These are phyloP conservation scores for Biscogniauxia sp. DNA, from an alignment of 2,329 filamentous ascomycete species.

Conservation along the genomic window DNA sequence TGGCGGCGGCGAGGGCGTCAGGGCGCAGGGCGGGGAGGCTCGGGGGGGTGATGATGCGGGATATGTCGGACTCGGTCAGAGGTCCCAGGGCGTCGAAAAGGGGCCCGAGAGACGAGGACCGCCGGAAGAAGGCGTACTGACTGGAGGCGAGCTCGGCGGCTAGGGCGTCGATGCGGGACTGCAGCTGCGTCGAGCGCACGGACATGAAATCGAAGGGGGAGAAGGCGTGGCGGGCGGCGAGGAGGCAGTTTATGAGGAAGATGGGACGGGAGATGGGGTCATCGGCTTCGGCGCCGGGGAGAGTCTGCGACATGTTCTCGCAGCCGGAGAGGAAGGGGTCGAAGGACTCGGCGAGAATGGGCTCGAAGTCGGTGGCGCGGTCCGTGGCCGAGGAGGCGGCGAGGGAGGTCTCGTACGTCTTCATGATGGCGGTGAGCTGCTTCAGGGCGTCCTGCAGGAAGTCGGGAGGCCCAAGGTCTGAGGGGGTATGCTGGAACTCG, in stretches of 20 bases:
- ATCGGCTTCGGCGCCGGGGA: constrained; percentile 54
- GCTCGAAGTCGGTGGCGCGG: constrained; percentile 67
- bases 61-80: constrained; percentile 32
- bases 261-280: constrained; percentile 44
- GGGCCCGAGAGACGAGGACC: constrained; percentile 68
- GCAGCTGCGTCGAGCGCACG: constrained; percentile 53
- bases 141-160: constrained; percentile 58
- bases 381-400: constrained; percentile 45
- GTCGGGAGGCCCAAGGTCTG: constrained; percentile 73
- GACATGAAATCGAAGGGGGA: constrained; percentile 63
- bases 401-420: constrained; percentile 81
- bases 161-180: constrained; percentile 53
- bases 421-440: constrained; percentile 74
- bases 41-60: constrained; percentile 55
- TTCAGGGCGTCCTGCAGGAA: constrained; percentile 81
- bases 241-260: constrained; percentile 71
- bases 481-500: constrained; percentile 66
- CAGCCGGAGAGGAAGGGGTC: constrained; percentile 83
- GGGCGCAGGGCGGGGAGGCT: constrained; percentile 57
- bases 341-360: constrained; percentile 73
- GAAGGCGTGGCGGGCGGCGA: constrained; percentile 56
- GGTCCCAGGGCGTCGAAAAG: constrained; percentile 58
- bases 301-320: constrained; percentile 61
- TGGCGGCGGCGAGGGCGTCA: constrained; percentile 60
- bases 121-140: constrained; percentile 71